A percentile compares a stretch with the other conserved stretches of the same genome.
These are phyloP conservation scores for Colletotrichum lentis DNA, from an alignment of 2,329 filamentous ascomycete species.

Conservation along the genomic window DNA sequence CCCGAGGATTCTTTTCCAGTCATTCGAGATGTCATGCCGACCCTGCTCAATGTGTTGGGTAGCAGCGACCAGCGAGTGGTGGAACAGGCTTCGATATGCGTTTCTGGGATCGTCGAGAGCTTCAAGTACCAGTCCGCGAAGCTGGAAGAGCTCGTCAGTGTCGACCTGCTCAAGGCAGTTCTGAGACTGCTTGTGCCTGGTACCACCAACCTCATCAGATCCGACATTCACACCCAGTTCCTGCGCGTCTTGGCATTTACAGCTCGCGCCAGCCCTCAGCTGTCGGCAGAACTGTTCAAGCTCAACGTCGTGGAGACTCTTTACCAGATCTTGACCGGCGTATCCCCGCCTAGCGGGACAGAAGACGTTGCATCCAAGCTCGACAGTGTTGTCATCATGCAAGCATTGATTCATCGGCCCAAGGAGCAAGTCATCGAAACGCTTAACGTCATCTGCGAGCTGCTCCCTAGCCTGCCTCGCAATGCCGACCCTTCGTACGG, in stretches of 20 bases:
- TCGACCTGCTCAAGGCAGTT: conserved; percentile 84
- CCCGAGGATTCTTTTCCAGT: conserved; percentile 92
- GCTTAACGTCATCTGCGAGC: conserved; percentile 94
- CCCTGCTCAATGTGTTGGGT: conserved; percentile 84
- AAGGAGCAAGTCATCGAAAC: conserved; percentile 97
- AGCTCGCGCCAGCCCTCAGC: conserved; percentile 83
- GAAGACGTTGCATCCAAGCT: conserved; percentile 85
- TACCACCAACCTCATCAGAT: conserved; percentile 92
- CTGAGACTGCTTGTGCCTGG: conserved; percentile 89
- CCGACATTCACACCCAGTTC: conserved; percentile 96
- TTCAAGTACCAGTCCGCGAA: conserved; percentile 89
- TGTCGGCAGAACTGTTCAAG: conserved; percentile 91
- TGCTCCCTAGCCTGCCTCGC: conserved; percentile 78
- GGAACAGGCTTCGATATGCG: conserved; percentile 94
- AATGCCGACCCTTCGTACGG: conserved; percentile 54
- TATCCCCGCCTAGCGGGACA: conserved; percentile 83
- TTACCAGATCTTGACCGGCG: conserved; percentile 95
- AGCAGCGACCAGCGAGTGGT: conserved; percentile 97
- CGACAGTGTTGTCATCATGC: conserved; percentile 98
- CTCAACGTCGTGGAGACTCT: conserved; percentile 97
- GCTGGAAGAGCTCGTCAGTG: conserved; percentile 90
- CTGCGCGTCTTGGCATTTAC: conserved; percentile 90
- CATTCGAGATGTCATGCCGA: conserved; percentile 95
- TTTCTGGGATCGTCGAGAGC: conserved; percentile 95
- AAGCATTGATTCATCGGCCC: conserved; percentile 93